Base-by-base conservation (phyloP, 176 grass and related monocot species). In the Tuctoria greenei region DNA sequence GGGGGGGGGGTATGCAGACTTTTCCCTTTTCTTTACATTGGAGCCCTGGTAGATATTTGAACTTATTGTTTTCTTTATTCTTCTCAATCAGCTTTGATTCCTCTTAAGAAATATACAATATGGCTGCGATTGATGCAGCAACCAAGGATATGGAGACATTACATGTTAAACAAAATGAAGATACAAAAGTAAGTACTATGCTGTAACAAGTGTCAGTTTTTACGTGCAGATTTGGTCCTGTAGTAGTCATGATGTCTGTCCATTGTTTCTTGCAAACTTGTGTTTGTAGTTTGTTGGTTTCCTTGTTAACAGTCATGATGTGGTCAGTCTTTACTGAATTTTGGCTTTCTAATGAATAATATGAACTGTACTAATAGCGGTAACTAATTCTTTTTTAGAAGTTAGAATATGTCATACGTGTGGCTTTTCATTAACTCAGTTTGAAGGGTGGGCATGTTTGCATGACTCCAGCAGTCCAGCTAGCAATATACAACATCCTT, bases 131-230 rank as follows among this genome's bases (percentile, higher is more conserved):
- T 50, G 76, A 80, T 70, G 65, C 71, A 25, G 6, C 64, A 42
- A 47, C 64, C 69, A 75, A 71, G 76, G 70, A 84, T 75, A 80
- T 71, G 86, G 86, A 88, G 64, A 39, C 45, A 23, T 58, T 84
- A 27, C 20, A 67, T 50, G 46, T 80, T 46, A 76, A 18, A 45
- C 64, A 84, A 65, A 58, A 69, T 8, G 26, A 49, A 18, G 64
- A 80, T 63, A 65, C 71, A 17, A 37, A 79, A 71, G 81, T 80
- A 79, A 69, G 70, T 75, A 17, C 10, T 43, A 17, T 54, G 6
- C 51, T 52, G 12, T 25, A 15, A 40, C 6, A 40, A 1, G 1
- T 31, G 31, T 1, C 31, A 31, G 31, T 31, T 31, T 31, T 31
- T 12, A 10, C 42, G 11, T 45, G 11, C 43, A 1, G 2, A 44